A percentile compares a stretch with the other conserved stretches of the same genome.
Conservation (phyloP, 768 basidiomycete genomes). For the Strobilomyces echinocephalus region DNA sequence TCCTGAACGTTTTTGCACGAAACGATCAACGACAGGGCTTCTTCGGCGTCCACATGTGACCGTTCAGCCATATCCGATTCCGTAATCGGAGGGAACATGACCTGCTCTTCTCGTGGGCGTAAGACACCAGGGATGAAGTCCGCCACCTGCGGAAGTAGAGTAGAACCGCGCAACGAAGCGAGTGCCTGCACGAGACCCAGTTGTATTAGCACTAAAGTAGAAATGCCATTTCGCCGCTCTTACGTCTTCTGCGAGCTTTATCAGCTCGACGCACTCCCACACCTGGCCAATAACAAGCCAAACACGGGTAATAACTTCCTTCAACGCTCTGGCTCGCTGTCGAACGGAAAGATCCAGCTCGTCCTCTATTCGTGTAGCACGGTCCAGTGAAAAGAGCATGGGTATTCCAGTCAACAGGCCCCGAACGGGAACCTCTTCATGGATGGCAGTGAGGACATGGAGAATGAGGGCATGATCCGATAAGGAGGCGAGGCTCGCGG, state of each 20-base stretch:
- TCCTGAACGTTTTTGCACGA: constrained; percentile 52
- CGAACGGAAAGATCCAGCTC: constrained; percentile 34
- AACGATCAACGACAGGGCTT: constrained; percentile 53
- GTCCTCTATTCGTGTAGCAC: constrained; percentile 42
- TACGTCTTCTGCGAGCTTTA: constrained; percentile 54
- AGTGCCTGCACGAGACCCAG: constrained; percentile 38
- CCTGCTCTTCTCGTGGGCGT: constrained; percentile 41
- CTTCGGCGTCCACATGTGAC: constrained; percentile 47
- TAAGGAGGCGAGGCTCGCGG: constrained; percentile 51
- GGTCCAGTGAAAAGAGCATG: constrained; percentile 77
- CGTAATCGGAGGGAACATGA: constrained; percentile 36
- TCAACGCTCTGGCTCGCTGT: constrained; percentile 50
- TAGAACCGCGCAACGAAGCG: constrained; percentile 35
- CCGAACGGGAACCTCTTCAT: constrained; percentile 69
- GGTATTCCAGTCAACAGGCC: constrained; percentile 75
- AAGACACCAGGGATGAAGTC: constrained; percentile 38
- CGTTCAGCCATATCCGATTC: constrained; percentile 19
- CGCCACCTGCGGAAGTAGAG: constrained; percentile 34
- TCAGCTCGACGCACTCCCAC: constrained; percentile 61
- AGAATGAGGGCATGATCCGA: constrained; percentile 74
- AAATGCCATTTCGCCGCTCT: constrained; percentile 16
- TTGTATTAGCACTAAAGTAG: constrained; percentile 14
- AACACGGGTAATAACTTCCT: constrained; percentile 55
- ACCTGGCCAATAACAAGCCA: constrained; percentile 68
- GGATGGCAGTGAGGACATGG: constrained; percentile 60